Percentiles rank a stretch among this genome's conserved stretches.
These are phyloP conservation scores for Solanum tarapatanum DNA, from an alignment of 257 asterid genomes.

Conservation along the genomic window DNA sequence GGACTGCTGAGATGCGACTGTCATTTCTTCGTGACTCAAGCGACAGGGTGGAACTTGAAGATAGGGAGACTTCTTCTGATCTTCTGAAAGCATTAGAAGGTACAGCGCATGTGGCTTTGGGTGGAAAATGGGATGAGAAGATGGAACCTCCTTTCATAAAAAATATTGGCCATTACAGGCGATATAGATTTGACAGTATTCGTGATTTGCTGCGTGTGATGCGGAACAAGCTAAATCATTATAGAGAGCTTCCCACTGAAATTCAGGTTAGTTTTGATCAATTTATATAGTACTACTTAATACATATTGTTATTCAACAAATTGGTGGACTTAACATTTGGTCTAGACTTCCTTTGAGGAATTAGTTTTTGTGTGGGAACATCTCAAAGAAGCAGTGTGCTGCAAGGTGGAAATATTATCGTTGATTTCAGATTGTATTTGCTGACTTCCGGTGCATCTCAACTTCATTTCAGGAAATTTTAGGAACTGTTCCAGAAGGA, in stretches of 20 bases:
- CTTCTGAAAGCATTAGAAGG: slow-evolving; percentile 66
- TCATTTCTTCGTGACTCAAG: slow-evolving; percentile 87
- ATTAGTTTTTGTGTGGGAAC: not conserved
- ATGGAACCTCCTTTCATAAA: slow-evolving; percentile 60
- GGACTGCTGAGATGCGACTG: slow-evolving; percentile 81
- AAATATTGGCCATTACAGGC: slow-evolving; percentile 59
- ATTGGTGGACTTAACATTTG: not conserved
- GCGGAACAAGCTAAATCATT: slow-evolving; percentile 89
- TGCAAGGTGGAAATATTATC: not conserved
- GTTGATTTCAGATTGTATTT: not conserved
- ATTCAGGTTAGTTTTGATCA: slow-evolving; percentile 50
- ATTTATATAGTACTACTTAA: not conserved
- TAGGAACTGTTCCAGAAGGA: slow-evolving; percentile 88
- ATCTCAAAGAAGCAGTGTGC: not conserved
- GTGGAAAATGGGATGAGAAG: slow-evolving; percentile 80
- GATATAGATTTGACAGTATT: slow-evolving; percentile 67
- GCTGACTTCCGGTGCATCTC: not conserved
- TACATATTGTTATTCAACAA: not conserved
- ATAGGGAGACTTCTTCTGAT: slow-evolving; percentile 48
- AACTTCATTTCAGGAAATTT: slow-evolving; percentile 37
- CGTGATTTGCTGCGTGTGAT: slow-evolving; percentile 88
- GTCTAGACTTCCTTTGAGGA: not conserved
- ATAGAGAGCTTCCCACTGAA: slow-evolving; percentile 79
- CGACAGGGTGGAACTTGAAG: slow-evolving; percentile 89
- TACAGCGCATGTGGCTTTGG: slow-evolving; percentile 52